These are phyloP conservation scores for Lachnellula arida DNA, from an alignment of 2,329 filamentous ascomycete species.

Conservation along the genomic window DNA sequence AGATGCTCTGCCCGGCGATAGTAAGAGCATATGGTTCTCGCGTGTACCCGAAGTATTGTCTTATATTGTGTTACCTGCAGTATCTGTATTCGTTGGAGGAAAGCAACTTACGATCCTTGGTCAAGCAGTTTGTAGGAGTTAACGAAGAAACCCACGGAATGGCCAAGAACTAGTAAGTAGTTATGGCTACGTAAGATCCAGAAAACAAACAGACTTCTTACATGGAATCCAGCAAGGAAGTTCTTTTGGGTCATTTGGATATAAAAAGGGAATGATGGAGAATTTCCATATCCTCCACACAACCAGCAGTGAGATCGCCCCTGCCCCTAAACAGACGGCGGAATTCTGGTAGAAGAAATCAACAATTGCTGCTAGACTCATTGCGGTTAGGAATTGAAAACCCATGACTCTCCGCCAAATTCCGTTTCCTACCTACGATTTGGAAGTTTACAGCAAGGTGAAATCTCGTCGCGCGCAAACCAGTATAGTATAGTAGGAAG, in stretches of 20 bases:
- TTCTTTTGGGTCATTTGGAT: neutral
- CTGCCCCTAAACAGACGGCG: neutral
- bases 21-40: conserved; percentile 1
- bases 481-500: no score
- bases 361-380: neutral
- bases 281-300: neutral
- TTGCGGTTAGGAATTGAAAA: no score
- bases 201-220: neutral
- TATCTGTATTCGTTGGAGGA: neutral
- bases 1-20: conserved; percentile 3
- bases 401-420: no score
- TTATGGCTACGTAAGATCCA: neutral
- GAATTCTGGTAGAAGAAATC: neutral
- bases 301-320: neutral
- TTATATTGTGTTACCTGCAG: neutral
- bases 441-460: no score
- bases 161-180: neutral
- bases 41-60: neutral
- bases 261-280: neutral
- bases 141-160: neutral
- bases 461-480: no score
- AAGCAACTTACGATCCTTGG: neutral
- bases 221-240: conserved; percentile 1
- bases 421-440: no score
- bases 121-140: neutral